Percentiles rank a stretch among this genome's conserved stretches.
phyloP scores from a whole-genome alignment of 164 flowering plant genomes.

The Berberis vulgaris region DNA sequence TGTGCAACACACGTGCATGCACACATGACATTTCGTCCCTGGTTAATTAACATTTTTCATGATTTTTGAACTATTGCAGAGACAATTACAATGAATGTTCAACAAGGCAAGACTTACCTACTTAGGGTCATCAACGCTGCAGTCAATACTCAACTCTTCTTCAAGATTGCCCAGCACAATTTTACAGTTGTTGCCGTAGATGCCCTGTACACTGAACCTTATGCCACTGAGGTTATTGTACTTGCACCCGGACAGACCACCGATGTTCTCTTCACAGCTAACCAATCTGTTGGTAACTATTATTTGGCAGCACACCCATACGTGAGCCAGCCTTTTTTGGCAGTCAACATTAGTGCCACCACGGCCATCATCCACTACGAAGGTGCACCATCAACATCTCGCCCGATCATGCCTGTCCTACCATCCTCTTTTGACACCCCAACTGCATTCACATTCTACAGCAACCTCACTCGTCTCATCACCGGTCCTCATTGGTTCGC shows the following conservation, averaged over 20 bases:
- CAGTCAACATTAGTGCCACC: constrained; percentile 34
- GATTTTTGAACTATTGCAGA: too few species aligned
- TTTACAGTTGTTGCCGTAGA: constrained; percentile 65
- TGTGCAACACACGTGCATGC: too few species aligned
- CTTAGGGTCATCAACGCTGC: neutral
- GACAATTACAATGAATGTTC: too few species aligned
- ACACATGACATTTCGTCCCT: too few species aligned
- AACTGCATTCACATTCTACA: constrained; percentile 47
- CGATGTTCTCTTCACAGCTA: constrained; percentile 52
- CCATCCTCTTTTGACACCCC: constrained; percentile 51
- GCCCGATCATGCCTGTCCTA: constrained; percentile 44
- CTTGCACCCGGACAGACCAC: constrained; percentile 63
- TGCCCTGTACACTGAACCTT: constrained; percentile 54
- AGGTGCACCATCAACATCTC: constrained; percentile 7
- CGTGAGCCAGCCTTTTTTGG: constrained; percentile 13
- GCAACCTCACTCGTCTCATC: constrained; percentile 30
- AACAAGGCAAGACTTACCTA: neutral
- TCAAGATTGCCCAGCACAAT: constrained; percentile 60
- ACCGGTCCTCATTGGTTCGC: constrained; percentile 32
- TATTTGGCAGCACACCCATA: constrained; percentile 65
- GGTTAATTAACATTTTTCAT: too few species aligned
- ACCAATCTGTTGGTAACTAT: constrained; percentile 35
- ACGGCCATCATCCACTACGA: constrained; percentile 30
- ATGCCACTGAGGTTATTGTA: constrained; percentile 49
- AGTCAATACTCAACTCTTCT: constrained; percentile 38